Evolutionary conservation across 83 land plant species (phyloP), one percentile per base, ranked within the genome.

Genomic region (Diphasiastrum complanatum): DNA sequence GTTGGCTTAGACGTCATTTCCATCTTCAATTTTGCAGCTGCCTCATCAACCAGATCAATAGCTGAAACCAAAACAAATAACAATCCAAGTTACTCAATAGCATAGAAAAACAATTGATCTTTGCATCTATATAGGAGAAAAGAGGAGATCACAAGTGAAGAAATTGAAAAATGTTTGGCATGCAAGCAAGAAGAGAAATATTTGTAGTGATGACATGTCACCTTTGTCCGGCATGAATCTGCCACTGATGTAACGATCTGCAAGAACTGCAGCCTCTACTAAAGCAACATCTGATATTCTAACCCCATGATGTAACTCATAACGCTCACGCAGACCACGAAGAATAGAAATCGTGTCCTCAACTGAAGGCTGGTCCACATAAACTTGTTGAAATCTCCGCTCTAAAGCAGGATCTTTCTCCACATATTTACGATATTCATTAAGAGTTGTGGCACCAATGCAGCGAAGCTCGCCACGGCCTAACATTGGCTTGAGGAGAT

Each of bases 401-500:
- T 49, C 52, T 5, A 49, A 19, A 20, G 52, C 52, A 5, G 19
- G 20, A 49, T 49, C 52, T 20, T 49, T 49, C 52, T n/a, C n/a
- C n/a, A n/a, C n/a, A n/a, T n/a, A n/a, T n/a, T n/a, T n/a, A n/a
- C n/a, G n/a, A n/a, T n/a, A 49, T 49, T 49, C 52, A 14, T 49
- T 20, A 5, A 49, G 12, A 14, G 52, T 49, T 19, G 52, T 49
- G 19, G 52, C 52, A 49, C 52, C 52, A 49, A 49, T 49, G 52
- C 52, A 49, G 8, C 52, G 12, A 5, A 49, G 52, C 22, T 49
- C 52, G 5, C 52, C 52, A 49, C 52, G 52, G 10, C 52, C 52
- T 20, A 49, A 20, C 52, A 49, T 49, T 11, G 52, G 52, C 20
- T 49, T 49, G 10, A 49, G 20, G 18, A 49, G 19, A 20, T 49